Conservation (phyloP, 768 basidiomycete species). For the Boletus bicolor region DNA sequence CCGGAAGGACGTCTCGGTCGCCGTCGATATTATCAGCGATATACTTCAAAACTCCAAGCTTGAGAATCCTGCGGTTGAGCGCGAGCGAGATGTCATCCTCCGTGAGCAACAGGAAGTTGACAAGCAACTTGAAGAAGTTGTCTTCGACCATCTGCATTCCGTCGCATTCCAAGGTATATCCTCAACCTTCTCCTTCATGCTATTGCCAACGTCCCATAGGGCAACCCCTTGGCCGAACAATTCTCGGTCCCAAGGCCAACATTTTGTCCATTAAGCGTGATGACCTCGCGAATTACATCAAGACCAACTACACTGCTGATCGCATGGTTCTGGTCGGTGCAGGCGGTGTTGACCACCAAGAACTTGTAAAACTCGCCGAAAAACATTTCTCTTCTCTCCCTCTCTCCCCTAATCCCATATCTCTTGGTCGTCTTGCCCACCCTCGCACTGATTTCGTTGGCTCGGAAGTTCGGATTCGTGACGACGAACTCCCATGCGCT, state of each 20-base stretch:
- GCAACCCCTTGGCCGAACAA: slow-evolving; percentile 94
- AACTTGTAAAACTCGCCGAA: slow-evolving; percentile 92
- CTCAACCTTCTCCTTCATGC: slow-evolving; percentile 1
- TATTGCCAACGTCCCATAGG: slow-evolving; percentile 41
- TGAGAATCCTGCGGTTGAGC: slow-evolving; percentile 81
- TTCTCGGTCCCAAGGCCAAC: slow-evolving; percentile 94
- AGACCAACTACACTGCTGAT: slow-evolving; percentile 97
- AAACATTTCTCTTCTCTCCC: slow-evolving; percentile 90
- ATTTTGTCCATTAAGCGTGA: slow-evolving; percentile 92
- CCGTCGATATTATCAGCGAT: slow-evolving; percentile 97
- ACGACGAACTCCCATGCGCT: slow-evolving; percentile 85
- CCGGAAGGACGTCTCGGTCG: slow-evolving; percentile 85
- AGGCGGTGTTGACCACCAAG: slow-evolving; percentile 89
- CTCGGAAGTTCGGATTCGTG: slow-evolving; percentile 92
- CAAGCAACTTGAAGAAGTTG: slow-evolving; percentile 97
- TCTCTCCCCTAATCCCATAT: slow-evolving; percentile 81
- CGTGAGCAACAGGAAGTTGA: slow-evolving; percentile 99
- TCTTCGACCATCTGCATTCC: slow-evolving; percentile 96
- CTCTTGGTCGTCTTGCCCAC: slow-evolving; percentile 77
- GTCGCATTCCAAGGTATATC: slow-evolving; percentile 88
- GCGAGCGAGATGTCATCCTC: slow-evolving; percentile 94
- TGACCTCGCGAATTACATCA: slow-evolving; percentile 88
- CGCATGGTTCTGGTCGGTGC: slow-evolving; percentile 98
- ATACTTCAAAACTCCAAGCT: slow-evolving; percentile 97
- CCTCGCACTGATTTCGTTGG: slow-evolving; percentile 83